Conservation (phyloP, 2,329 filamentous ascomycete species). For the Monilinia fructicola region DNA sequence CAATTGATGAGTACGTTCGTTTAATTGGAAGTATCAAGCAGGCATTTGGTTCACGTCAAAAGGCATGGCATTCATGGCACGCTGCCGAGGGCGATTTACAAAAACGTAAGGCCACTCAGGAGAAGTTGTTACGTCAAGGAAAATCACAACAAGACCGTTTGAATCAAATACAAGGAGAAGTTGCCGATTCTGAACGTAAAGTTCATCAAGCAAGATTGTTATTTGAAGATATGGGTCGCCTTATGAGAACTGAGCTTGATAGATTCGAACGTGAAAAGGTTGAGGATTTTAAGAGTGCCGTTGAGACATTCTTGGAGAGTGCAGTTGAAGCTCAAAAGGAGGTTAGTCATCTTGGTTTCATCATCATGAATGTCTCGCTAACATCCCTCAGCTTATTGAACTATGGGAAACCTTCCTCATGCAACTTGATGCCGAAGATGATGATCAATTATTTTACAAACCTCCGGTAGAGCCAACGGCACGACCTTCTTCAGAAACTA, state of each 20-base stretch:
- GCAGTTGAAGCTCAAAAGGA: slow-evolving; percentile 98
- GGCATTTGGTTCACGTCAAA: slow-evolving; percentile 88
- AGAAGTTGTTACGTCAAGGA: slow-evolving; percentile 92
- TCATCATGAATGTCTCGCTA: slow-evolving; percentile 6
- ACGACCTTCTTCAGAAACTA: slow-evolving; percentile 51
- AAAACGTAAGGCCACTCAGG: slow-evolving; percentile 85
- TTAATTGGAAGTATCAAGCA: slow-evolving; percentile 94
- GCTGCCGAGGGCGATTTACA: slow-evolving; percentile 83
- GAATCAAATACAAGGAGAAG: slow-evolving; percentile 88
- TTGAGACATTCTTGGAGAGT: slow-evolving; percentile 96
- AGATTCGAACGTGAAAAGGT: slow-evolving; percentile 97
- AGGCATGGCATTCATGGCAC: slow-evolving; percentile 94
- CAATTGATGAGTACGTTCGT: slow-evolving; percentile 97
- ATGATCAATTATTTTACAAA: slow-evolving; percentile 67
- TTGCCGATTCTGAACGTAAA: slow-evolving; percentile 90
- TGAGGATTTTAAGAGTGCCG: slow-evolving; percentile 96
- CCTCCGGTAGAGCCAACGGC: slow-evolving; percentile 56
- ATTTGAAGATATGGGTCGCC: slow-evolving; percentile 95
- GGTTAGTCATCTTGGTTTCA: slow-evolving; percentile 52
- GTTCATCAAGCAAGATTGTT: slow-evolving; percentile 85
- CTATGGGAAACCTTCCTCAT: slow-evolving; percentile 98
- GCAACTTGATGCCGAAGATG: slow-evolving; percentile 92
- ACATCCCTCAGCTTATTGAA: slow-evolving; percentile 60
- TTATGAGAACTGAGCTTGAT: slow-evolving; percentile 90
- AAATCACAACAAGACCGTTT: slow-evolving; percentile 94